A percentile compares a stretch with the other conserved stretches of the same genome.
Conservation (phyloP, 495 filamentous ascomycete genomes). For the Xylaria curta region DNA sequence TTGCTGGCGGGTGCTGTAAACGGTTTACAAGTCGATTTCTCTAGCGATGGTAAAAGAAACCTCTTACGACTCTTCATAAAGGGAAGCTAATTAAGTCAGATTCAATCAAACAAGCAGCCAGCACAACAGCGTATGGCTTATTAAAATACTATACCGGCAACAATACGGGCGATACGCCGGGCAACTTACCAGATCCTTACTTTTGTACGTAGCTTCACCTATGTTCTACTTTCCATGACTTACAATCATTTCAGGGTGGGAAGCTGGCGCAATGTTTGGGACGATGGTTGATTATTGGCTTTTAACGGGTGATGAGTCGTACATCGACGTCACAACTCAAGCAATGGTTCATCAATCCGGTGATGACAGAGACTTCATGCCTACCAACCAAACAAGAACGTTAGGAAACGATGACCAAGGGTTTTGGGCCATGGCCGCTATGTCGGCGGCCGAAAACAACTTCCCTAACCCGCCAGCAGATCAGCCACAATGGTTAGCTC, state of each 20-base stretch:
- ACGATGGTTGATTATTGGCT: conserved; percentile 83
- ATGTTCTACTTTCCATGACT: conserved; percentile 5
- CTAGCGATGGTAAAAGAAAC: conserved; percentile 12
- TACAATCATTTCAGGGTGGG: conserved; percentile 63
- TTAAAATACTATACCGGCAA: conserved; percentile 72
- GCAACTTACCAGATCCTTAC: conserved; percentile 76
- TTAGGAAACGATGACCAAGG: conserved; percentile 85
- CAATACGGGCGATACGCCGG: conserved; percentile 70
- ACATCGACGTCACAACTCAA: conserved; percentile 71
- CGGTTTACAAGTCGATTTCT: conserved; percentile 16
- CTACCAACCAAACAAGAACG: conserved; percentile 77
- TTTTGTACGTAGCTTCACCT: conserved; percentile 57
- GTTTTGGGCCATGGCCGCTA: conserved; percentile 84
- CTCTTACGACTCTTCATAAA: neutral
- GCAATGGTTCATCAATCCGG: conserved; percentile 76
- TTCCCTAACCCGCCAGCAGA: conserved; percentile 69
- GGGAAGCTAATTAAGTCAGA: conserved; percentile 33
- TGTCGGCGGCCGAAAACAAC: conserved; percentile 80
- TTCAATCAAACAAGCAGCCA: conserved; percentile 51
- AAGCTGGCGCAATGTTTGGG: conserved; percentile 78
- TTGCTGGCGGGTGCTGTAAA: conserved; percentile 4
- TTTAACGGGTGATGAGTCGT: conserved; percentile 76
- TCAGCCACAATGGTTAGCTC: conserved; percentile 75
- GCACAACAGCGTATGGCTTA: conserved; percentile 54
- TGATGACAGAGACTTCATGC: conserved; percentile 74